These are phyloP conservation scores for Daedaleopsis sinensis DNA, from an alignment of 768 basidiomycete genomes.

Conservation along the genomic window DNA sequence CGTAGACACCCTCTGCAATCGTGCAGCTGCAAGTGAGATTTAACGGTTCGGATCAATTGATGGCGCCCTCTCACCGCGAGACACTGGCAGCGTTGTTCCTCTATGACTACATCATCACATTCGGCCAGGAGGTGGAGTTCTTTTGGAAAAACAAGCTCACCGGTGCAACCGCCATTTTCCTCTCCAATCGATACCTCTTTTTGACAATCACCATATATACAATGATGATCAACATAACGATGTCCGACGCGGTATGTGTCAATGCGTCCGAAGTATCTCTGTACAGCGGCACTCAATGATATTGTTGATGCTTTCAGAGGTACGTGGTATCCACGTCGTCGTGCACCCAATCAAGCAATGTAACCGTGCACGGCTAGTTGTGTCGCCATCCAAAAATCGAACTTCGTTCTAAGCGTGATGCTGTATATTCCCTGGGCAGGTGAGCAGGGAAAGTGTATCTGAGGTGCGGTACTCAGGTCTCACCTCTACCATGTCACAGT, in stretches of 20 bases:
- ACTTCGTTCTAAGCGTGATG: neutral
- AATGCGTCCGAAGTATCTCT: no score
- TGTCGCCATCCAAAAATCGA: neutral
- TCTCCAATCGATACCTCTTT: neutral
- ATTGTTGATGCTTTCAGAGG: neutral
- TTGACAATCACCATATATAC: neutral
- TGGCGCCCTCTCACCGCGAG: neutral
- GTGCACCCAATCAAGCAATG: neutral
- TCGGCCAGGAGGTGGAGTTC: neutral
- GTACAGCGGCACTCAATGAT: no score
- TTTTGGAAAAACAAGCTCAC: neutral
- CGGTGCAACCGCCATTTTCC: neutral
- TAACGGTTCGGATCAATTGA: neutral
- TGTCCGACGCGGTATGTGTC: neutral
- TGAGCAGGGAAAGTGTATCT: neutral
- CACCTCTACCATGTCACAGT: neutral
- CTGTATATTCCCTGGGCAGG: neutral
- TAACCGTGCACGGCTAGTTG: neutral
- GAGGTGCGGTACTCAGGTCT: neutral
- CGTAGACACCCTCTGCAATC: no score
- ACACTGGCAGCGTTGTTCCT: neutral
- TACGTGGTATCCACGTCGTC: neutral
- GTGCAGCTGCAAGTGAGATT: neutral
- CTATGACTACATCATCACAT: neutral
- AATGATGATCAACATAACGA: neutral